A percentile compares a stretch with the other conserved stretches of the same genome.
phyloP scores from a whole-genome alignment of 2,329 filamentous ascomycete species.

The Trichoderma sp. region DNA sequence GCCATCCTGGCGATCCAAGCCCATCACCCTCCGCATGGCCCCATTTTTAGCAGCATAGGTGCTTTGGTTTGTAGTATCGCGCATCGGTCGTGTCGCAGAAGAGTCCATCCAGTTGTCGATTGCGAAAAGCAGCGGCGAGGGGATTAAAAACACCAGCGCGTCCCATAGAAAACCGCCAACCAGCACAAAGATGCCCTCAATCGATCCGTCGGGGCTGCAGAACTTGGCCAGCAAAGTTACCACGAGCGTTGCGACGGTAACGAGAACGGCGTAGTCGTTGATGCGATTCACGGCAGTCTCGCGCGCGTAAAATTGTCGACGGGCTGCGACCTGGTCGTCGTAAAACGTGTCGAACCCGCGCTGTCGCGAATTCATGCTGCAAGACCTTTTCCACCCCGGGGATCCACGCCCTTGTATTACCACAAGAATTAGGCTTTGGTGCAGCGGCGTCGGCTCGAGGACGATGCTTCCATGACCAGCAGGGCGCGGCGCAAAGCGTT shows the following conservation, averaged over 20 bases:
- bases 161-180: constrained; percentile 59
- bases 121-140: constrained; percentile 57
- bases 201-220: constrained; percentile 36
- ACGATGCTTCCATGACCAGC: constrained; percentile 27
- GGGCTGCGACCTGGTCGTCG: constrained; percentile 38
- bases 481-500: neutral
- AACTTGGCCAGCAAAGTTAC: constrained; percentile 38
- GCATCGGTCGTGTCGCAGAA: constrained; percentile 43
- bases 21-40: constrained; percentile 63
- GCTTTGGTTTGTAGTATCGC: constrained; percentile 37
- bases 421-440: constrained; percentile 17
- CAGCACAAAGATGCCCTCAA: constrained; percentile 32
- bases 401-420: constrained; percentile 5
- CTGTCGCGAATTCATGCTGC: constrained; percentile 40
- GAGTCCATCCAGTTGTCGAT: constrained; percentile 57
- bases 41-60: constrained; percentile 64
- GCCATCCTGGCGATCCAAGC: constrained; percentile 54
- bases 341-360: constrained; percentile 38
- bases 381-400: constrained; percentile 10
- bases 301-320: constrained; percentile 34
- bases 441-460: constrained; percentile 17
- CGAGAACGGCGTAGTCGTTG: constrained; percentile 38
- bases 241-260: constrained; percentile 38
- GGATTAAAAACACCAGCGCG: constrained; percentile 56
- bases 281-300: constrained; percentile 36